phyloP scores from a whole-genome alignment of 345 rosid genomes.

The Theobroma cacao region DNA sequence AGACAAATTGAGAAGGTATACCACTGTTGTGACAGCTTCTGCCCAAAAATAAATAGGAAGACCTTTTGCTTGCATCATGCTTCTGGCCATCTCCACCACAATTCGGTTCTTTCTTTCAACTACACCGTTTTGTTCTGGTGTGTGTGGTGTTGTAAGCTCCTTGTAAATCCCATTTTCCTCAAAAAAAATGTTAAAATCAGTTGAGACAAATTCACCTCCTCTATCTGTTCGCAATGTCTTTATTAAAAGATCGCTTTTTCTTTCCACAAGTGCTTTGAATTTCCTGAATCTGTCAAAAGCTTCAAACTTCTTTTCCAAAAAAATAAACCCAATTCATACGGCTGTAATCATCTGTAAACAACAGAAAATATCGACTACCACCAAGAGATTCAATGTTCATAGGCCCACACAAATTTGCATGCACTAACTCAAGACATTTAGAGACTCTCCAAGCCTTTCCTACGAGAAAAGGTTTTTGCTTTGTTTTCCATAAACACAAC shows the following conservation, averaged over 20 bases:
- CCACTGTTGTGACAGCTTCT: background rate
- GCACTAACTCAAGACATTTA: background rate
- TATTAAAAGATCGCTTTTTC: background rate
- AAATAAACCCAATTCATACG: background rate
- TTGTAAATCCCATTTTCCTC: background rate
- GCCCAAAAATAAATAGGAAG: background rate
- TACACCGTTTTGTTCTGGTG: background rate
- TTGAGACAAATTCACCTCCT: no score
- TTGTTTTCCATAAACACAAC: background rate
- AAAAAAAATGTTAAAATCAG: background rate
- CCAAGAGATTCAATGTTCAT: background rate
- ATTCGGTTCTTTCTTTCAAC: background rate
- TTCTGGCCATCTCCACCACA: background rate
- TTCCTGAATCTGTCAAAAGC: no score
- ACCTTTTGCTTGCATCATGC: background rate
- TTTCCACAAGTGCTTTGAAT: no score
- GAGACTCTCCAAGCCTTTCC: background rate
- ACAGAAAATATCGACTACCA: background rate
- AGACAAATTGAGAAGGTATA: background rate
- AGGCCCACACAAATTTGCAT: background rate
- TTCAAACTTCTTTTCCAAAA: background rate
- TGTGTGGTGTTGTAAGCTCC: background rate
- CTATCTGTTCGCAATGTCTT: no score
- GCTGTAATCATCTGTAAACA: slow-evolving; percentile 2
- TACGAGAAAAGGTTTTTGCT: background rate